A percentile compares a stretch with the other conserved stretches of the same genome.
These are phyloP conservation scores for Gleditsia sinensis DNA, from an alignment of 306 rosid genomes.

Conservation along the genomic window DNA sequence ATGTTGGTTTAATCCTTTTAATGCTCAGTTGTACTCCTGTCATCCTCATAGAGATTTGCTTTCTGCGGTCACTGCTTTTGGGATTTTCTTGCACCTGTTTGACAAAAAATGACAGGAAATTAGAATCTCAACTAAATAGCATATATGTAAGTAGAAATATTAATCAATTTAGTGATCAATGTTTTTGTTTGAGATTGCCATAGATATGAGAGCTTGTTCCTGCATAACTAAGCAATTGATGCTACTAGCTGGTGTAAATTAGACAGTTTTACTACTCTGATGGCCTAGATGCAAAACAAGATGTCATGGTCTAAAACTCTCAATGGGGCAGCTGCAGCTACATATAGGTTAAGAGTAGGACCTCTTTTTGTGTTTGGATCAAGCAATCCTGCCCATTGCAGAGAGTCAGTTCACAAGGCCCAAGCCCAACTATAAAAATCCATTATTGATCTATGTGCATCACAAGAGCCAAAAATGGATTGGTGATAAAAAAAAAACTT, in stretches of 20 bases:
- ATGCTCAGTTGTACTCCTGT: conserved; percentile 18
- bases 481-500: too few species aligned
- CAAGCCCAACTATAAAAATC: too few species aligned
- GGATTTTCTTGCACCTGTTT: neutral
- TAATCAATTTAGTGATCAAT: neutral
- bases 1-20: conserved; percentile 14
- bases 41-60: neutral
- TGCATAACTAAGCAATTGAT: too few species aligned
- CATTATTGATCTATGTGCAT: too few species aligned
- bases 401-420: too few species aligned
- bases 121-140: neutral
- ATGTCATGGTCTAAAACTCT: neutral
- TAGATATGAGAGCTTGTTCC: neutral
- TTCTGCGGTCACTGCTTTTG: conserved; percentile 4
- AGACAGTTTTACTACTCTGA: neutral
- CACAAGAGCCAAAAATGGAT: too few species aligned
- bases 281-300: neutral
- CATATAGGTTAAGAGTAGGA: too few species aligned
- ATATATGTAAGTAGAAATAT: neutral
- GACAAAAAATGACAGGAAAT: neutral
- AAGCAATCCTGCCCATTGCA: too few species aligned
- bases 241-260: neutral
- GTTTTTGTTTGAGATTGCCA: neutral
- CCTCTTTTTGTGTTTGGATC: too few species aligned
- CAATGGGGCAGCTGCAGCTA: neutral